A percentile compares a stretch with the other conserved stretches of the same genome.
These are phyloP conservation scores for Alisma plantagoaquatica DNA, from an alignment of 106 monocot genomes.

Conservation along the genomic window DNA sequence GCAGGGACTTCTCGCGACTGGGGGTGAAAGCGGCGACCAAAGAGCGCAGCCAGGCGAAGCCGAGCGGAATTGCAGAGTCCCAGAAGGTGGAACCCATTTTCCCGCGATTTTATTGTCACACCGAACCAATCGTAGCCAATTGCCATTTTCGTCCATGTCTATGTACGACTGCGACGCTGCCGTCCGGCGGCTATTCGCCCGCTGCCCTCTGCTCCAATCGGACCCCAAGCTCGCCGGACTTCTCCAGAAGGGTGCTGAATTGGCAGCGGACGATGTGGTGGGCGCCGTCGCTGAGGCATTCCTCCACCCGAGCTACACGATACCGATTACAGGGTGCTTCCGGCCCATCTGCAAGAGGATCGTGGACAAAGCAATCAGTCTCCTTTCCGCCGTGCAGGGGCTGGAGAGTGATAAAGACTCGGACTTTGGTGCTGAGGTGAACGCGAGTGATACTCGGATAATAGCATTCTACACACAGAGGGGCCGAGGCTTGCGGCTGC, in stretches of 20 bases:
- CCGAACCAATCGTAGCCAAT: too few species aligned
- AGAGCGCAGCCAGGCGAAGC: too few species aligned
- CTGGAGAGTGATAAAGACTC: constrained; percentile 10
- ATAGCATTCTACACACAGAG: constrained; percentile 61
- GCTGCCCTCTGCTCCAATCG: constrained; percentile 38
- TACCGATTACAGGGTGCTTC: constrained; percentile 85
- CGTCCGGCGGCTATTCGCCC: constrained; percentile 48
- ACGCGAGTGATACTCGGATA: constrained; percentile 36
- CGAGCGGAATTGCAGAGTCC: too few species aligned
- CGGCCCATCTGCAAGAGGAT: constrained; percentile 44
- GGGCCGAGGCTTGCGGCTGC: constrained; percentile 56
- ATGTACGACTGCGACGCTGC: constrained; percentile 29
- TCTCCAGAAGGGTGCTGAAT: constrained; percentile 21
- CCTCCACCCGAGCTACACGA: constrained; percentile 78
- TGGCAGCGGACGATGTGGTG: constrained; percentile 40
- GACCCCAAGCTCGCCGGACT: constrained; percentile 32
- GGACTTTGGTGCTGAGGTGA: constrained; percentile 32
- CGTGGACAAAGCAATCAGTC: constrained; percentile 28
- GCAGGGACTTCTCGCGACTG: too few species aligned
- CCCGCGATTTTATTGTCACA: too few species aligned
- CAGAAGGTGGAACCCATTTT: too few species aligned
- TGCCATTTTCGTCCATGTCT: too few species aligned
- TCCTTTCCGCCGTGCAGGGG: constrained; percentile 19
- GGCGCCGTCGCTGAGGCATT: constrained; percentile 57
- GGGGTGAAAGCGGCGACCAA: too few species aligned